These are phyloP conservation scores for Myxozyma udenii DNA, from an alignment of 805 yeast species.

Conservation along the genomic window DNA sequence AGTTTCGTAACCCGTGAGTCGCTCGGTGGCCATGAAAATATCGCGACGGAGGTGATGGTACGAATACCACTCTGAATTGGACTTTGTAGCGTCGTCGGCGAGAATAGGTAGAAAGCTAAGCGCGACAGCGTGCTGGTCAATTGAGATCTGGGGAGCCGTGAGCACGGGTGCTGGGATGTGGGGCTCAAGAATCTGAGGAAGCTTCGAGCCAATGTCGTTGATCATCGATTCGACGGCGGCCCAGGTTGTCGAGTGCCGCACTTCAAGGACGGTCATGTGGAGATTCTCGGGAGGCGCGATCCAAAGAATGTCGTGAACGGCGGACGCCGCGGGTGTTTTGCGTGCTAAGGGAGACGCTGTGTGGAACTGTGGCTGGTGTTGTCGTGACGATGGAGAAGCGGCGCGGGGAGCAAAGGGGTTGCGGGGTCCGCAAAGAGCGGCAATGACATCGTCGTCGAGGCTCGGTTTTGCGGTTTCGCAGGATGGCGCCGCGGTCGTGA, in stretches of 20 bases:
- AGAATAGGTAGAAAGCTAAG: slow-evolving; percentile 19
- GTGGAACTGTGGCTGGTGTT: not conserved
- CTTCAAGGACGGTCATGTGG: slow-evolving; percentile 29
- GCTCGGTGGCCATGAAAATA: slow-evolving; percentile 11
- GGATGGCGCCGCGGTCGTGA: not conserved
- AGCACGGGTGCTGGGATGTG: slow-evolving; percentile 24
- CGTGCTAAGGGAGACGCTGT: not conserved
- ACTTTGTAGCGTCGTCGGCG: not conserved
- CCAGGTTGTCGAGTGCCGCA: slow-evolving; percentile 19
- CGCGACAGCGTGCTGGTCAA: slow-evolving; percentile 27
- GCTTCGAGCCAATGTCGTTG: not conserved
- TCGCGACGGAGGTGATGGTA: slow-evolving; percentile 28
- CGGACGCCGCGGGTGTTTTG: not conserved
- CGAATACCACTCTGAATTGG: slow-evolving; percentile 16
- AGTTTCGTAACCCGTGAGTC: slow-evolving; percentile 16
- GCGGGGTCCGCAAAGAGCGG: not conserved
- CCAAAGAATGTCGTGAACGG: slow-evolving; percentile 22
- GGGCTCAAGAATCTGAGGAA: slow-evolving; percentile 9
- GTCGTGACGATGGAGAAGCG: not conserved
- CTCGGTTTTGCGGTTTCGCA: not conserved
- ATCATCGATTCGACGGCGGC: slow-evolving; percentile 8
- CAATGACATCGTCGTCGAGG: not conserved
- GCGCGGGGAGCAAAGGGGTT: not conserved
- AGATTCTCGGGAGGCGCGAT: slow-evolving; percentile 30
- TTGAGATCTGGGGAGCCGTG: slow-evolving; percentile 21